Base-by-base conservation (phyloP, 1,284 basidiomycete species). In the Ustilago lituana region DNA sequence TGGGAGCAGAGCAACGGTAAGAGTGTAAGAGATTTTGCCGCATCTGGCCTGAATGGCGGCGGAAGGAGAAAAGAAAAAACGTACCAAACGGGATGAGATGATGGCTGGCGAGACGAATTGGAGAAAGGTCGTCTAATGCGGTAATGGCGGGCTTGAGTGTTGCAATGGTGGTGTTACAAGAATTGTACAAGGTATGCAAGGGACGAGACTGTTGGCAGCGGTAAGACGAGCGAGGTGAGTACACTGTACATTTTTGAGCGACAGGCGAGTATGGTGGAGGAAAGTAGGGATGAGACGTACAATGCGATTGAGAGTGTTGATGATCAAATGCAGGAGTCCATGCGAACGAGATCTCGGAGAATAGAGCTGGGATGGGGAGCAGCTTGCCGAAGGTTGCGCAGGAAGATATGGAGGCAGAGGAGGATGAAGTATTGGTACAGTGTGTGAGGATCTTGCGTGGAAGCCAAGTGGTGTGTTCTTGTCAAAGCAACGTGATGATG, bases 131-230 rank as follows among this genome's bases (percentile, higher is more conserved):
- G 60, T 63, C 60, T 63, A 52, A 29, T 63, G 53, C 48, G 40
- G 22, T 19, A 19, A 33, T 31, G 51, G 19, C 20, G 37, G 43
- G 50, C 24, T 38, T 31, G 31, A 20, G 44, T 46, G 50, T 59
- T 65, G 55, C 62, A 59, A 49, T 35, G 52, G 57, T 66, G 63
- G 49, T 66, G 63, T 60, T 66, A 66, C 63, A 66, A 55, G 64
- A 54, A 47, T 57, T 61, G 58, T 67, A 67, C 64, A 67, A 62
- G 50, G 54, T 45, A 60, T 67, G 64, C 64, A 56, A 58, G 23
- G 49, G 55, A 49, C 64, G 46, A 49, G 53, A 66, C 57, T 66
- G 53, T 37, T 19, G 23, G 10, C 23, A 23, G 27, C n/a, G 15
- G 24, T 37, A 12, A 19, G 4, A 33, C 8, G 17, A 24, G 22